These are phyloP conservation scores for Cryphonectria nitschkei DNA, from an alignment of 2,329 filamentous ascomycete genomes.

Conservation along the genomic window DNA sequence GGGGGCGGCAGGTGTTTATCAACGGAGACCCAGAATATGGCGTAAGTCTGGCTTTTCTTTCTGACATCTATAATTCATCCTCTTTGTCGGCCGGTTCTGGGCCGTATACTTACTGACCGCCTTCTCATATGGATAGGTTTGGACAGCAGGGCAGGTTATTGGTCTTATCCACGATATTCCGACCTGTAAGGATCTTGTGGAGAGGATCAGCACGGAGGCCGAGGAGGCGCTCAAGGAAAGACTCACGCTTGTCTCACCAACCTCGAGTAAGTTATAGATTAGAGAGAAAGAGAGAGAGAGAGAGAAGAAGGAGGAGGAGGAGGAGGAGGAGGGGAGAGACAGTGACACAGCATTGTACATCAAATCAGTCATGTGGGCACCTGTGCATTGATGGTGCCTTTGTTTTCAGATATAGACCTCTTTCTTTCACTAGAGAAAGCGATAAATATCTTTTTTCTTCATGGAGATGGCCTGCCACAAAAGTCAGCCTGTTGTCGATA, in stretches of 20 bases:
- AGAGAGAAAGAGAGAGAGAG: not conserved
- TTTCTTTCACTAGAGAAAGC: not conserved
- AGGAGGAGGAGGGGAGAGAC: no score
- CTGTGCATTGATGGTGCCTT: not conserved
- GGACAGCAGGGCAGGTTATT: slow-evolving; percentile 97
- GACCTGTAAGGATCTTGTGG: slow-evolving; percentile 70
- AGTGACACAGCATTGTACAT: not conserved
- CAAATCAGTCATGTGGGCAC: not conserved
- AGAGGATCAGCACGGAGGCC: slow-evolving; percentile 78
- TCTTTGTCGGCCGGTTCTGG: not conserved
- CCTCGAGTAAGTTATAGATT: slow-evolving; percentile 61
- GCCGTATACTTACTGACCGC: not conserved
- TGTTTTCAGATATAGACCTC: not conserved
- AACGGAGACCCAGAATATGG: slow-evolving; percentile 91
- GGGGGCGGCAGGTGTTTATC: slow-evolving; percentile 87
- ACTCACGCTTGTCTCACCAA: slow-evolving; percentile 54
- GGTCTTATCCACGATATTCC: slow-evolving; percentile 84
- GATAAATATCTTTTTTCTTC: not conserved
- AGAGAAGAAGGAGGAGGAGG: no score
- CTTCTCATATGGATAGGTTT: slow-evolving; percentile 63
- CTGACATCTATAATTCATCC: not conserved
- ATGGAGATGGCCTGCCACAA: not conserved
- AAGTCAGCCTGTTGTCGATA: slow-evolving; percentile 32
- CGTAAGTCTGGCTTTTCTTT: slow-evolving; percentile 56
- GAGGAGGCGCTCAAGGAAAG: slow-evolving; percentile 66